Evolutionary conservation across 108 stramenopile species (phyloP), one percentile per base, ranked within the genome.

Genomic region (Cyclotella baltica): DNA sequence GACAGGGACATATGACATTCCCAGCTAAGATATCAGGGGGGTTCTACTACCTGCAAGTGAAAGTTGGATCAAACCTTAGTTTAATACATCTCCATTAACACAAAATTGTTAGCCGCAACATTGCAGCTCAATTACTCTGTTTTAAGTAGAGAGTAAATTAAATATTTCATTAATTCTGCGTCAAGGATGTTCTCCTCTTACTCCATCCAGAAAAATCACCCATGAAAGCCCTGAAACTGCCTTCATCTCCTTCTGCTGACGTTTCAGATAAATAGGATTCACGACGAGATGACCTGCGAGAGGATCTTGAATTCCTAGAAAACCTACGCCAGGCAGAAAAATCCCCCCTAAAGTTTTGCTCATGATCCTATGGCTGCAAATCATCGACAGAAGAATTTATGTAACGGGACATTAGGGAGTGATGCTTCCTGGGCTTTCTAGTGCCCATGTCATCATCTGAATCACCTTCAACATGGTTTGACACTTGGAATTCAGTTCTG

Each of bases 191-290:
- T 3, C 22, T 47, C 13, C 43, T 47, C 6, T 46, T 56, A 1
- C 25, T 51, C 65, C 74, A 75, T 25, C 51, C 74, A 30, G 74
- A 53, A 38, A 65, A 75, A 37, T 66, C 64, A 33, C 74, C 63
- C 35, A 34, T 34, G 55, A 66, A 62, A 65, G 9, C 50, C 25
- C 40, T 52, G 28, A 34, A 56, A 13, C 29, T 37, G 46, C 50
- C 37, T 27, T 38, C 28, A 50, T 33, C 20, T 20, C 67, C 43
- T 20, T 4, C 29, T 67, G 40, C 38, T 1, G 61, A 36, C 33
- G 34, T 35, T 36, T 16, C 31, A 1, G 55, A 56, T 11, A 25
- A 56, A 23, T 11, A n/a, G 55, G 61, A 62, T 35, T 33, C 34
- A 62, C 61, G 61, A 27, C 55, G n/a, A 25, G 25, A 27, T 25